Base-by-base conservation (phyloP, 208 protist species). In the Leishmania gerbilli region DNA sequence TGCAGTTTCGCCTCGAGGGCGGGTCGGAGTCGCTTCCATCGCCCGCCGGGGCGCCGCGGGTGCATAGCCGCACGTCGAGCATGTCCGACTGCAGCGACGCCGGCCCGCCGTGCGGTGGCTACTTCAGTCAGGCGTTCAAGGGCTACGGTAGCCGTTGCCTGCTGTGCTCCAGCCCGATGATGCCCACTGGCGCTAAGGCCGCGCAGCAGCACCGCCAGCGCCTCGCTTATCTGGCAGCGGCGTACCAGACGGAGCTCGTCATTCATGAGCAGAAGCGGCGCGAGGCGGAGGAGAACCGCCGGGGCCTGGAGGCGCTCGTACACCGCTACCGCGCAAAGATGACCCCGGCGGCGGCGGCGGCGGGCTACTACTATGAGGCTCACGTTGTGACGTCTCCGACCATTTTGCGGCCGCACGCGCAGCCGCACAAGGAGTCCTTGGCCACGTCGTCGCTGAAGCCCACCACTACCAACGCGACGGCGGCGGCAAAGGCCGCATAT, bases 201-300 rank as follows among this genome's bases (percentile, higher is more conserved):
- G 68, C 37, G 68, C 42, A 47, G 68, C 37, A 31, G 68, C 42
- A 49, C 6, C 69, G 53, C 3, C 74, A 74, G 27, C 42, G 49
- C 1, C 58, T 77, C 34, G 83, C 83, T 74, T 82, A 86, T 72
- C 83, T 79, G 53, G 77, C 64, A 45, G 72, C 83, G 11, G 83
- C 79, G 17, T 86, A 83, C 51, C 53, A 86, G 21, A 82, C 83
- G 1, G 83, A 86, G 49, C 79, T 76, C 42, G 58, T 79, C 65
- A 86, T 86, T 40, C 76, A 80, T 58, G 79, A 86, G 31, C 77
- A 79, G 83, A 86, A 86, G 78, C 65, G 60, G 5, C 83, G 83
- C 21, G 83, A 82, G 79, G 7, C 27, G 34, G 31, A 49, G 49
- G 67, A 37, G 37, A 89, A 86, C 31, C 79, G 51, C 31, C 79